Conservation (phyloP, 305 asterid species). For the Fraxinus paxiana region DNA sequence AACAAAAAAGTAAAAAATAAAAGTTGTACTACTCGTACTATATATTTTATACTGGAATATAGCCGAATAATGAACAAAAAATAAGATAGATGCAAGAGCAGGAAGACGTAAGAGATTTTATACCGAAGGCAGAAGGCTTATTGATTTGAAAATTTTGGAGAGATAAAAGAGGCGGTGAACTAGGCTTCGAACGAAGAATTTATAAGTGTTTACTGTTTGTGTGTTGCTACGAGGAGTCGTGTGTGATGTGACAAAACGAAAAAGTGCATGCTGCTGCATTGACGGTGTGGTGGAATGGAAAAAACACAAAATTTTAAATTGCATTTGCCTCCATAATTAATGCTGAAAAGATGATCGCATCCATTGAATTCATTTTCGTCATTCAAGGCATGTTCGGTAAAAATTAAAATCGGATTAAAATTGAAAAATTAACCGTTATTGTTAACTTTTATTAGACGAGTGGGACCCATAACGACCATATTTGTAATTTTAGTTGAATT, state of each 20-base stretch:
- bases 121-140: not conserved
- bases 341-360: too few relatives aligned
- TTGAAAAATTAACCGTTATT: too few relatives aligned
- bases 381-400: too few relatives aligned
- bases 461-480: too few relatives aligned
- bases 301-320: too few relatives aligned
- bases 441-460: too few relatives aligned
- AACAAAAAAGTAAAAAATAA: not conserved
- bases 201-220: not conserved
- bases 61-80: not conserved
- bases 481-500: too few relatives aligned
- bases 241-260: not conserved
- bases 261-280: too few relatives aligned
- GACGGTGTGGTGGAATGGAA: too few relatives aligned
- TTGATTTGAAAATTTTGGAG: not conserved
- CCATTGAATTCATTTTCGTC: too few relatives aligned
- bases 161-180: not conserved
- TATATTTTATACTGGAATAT: not conserved
- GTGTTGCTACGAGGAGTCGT: not conserved
- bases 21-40: not conserved
- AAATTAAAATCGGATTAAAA: too few relatives aligned
- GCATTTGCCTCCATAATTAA: too few relatives aligned
- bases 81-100: not conserved
- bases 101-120: not conserved
- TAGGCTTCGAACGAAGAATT: not conserved